Conservation (phyloP, 1,139 yeast species). For the Arxiozyma telluris region DNA sequence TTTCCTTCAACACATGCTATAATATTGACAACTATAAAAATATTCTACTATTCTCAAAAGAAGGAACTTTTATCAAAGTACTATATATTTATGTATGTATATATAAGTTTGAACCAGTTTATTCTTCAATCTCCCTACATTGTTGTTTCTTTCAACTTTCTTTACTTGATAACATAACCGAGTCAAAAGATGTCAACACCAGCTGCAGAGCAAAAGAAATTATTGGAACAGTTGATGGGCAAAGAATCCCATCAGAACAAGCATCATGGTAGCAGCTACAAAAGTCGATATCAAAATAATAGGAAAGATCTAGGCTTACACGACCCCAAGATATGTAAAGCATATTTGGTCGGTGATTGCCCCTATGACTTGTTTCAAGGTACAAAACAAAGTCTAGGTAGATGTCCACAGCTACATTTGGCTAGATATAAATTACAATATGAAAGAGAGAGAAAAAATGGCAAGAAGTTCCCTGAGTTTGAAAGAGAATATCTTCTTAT, state of each 20-base stretch:
- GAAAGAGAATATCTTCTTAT: constrained; percentile 51
- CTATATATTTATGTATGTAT: background rate
- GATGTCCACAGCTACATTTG: constrained; percentile 67
- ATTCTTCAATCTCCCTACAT: background rate
- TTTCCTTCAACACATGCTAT: background rate
- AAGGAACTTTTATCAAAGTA: too few species aligned
- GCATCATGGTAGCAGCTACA: constrained; percentile 10
- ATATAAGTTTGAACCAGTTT: background rate
- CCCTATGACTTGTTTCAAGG: constrained; percentile 78
- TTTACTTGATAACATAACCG: background rate
- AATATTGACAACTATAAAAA: too few species aligned
- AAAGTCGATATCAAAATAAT: constrained; percentile 4
- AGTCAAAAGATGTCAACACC: constrained; percentile 25
- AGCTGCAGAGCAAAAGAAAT: constrained; percentile 67
- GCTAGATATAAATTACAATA: constrained; percentile 72
- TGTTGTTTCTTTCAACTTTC: background rate
- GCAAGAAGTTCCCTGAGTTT: constrained; percentile 56
- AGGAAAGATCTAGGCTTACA: constrained; percentile 35
- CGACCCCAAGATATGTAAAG: constrained; percentile 65
- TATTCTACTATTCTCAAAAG: background rate
- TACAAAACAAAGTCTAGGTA: constrained; percentile 77
- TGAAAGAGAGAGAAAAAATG: constrained; percentile 46
- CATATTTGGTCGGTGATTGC: constrained; percentile 79
- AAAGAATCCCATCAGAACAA: constrained; percentile 39
- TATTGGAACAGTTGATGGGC: constrained; percentile 80